Percentiles rank a stretch among this genome's conserved stretches.
Conservation (phyloP, 2,329 filamentous ascomycete species). For the Scortechinia acanthostroma region DNA sequence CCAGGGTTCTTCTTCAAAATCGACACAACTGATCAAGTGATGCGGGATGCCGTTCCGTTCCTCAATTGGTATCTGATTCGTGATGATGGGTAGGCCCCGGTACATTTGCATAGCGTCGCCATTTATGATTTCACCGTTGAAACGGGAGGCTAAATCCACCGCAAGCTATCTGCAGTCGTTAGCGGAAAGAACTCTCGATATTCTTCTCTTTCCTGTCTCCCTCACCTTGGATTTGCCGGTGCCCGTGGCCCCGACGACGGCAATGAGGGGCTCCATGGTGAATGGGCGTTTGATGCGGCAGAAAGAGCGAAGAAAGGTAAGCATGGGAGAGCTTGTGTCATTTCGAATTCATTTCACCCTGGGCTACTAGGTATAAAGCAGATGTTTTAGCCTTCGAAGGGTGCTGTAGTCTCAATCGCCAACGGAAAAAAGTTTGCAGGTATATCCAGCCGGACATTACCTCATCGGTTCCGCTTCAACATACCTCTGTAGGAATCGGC, state of each 20-base stretch:
- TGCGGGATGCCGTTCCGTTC: slow-evolving; percentile 79
- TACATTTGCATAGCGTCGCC: slow-evolving; percentile 98
- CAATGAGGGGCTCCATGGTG: slow-evolving; percentile 54
- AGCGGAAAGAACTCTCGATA: slow-evolving; percentile 16
- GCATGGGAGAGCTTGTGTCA: neutral
- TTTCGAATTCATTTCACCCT: too few species aligned
- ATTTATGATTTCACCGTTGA: slow-evolving; percentile 92
- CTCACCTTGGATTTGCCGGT: slow-evolving; percentile 84
- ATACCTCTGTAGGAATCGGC: too few species aligned
- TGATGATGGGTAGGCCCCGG: slow-evolving; percentile 82
- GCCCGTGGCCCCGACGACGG: slow-evolving; percentile 81
- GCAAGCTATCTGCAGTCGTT: slow-evolving; percentile 55
- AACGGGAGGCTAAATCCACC: slow-evolving; percentile 74
- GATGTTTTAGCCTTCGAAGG: too few species aligned
- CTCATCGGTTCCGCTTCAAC: too few species aligned
- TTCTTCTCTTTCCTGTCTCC: slow-evolving; percentile 5
- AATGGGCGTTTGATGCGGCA: neutral
- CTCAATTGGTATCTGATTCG: slow-evolving; percentile 75
- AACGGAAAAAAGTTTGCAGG: too few species aligned
- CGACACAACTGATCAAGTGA: slow-evolving; percentile 76
- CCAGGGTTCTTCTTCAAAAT: slow-evolving; percentile 74
- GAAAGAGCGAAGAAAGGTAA: neutral
- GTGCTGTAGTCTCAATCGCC: too few species aligned
- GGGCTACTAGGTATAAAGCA: too few species aligned
- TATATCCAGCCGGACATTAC: too few species aligned